Evolutionary conservation across 768 basidiomycete genomes (phyloP).

Genomic region (Termitomyces titanicus): DNA sequence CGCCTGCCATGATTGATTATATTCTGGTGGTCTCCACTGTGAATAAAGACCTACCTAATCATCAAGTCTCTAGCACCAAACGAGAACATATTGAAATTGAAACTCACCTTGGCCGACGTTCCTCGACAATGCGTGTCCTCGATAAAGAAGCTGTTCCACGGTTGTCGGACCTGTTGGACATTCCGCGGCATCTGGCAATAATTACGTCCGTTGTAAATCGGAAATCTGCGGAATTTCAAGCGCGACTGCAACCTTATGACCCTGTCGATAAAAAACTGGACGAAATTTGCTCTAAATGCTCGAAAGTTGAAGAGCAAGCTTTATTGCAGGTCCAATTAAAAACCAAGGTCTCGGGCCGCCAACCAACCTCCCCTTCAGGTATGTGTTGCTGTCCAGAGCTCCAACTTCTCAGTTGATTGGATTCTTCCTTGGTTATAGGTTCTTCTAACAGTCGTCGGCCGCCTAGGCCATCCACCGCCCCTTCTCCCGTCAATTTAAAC

Average conservation of each 20-base stretch:
- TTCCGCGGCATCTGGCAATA: conserved; percentile 74
- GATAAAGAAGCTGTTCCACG: conserved; percentile 69
- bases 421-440: conserved; percentile 12
- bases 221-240: conserved; percentile 43
- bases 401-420: not conserved
- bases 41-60: conserved; percentile 25
- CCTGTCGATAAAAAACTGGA: conserved; percentile 40
- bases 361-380: conserved; percentile 7
- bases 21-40: conserved; percentile 68
- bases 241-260: conserved; percentile 27
- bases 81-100: conserved; percentile 52
- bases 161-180: conserved; percentile 72
- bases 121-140: conserved; percentile 50
- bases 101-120: conserved; percentile 56
- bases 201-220: conserved; percentile 77
- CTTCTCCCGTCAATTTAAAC: conserved; percentile 30
- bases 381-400: not conserved
- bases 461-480: conserved; percentile 47
- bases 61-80: conserved; percentile 30
- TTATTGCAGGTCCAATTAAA: conserved; percentile 62
- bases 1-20: conserved; percentile 76
- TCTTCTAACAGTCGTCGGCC: conserved; percentile 7
- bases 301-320: conserved; percentile 69
- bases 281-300: conserved; percentile 58
- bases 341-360: conserved; percentile 30